phyloP scores from a whole-genome alignment of 306 rosid genomes.

The Amphicarpaea edgeworthii region DNA sequence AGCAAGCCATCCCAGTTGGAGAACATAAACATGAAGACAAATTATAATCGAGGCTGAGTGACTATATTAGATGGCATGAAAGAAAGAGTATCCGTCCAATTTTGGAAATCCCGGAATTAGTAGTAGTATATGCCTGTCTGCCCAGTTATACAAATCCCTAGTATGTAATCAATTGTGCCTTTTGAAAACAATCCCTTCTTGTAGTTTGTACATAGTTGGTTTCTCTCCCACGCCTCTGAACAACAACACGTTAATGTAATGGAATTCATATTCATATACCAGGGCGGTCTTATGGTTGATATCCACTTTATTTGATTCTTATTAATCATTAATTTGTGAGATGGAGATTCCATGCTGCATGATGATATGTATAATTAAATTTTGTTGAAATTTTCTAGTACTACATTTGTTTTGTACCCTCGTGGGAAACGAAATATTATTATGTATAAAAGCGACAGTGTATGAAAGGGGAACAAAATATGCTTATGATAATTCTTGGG shows the following conservation, averaged over 20 bases:
- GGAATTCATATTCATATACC: slow-evolving; percentile 47
- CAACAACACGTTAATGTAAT: slow-evolving; percentile 54
- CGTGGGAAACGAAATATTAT: background rate
- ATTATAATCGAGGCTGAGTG: slow-evolving; percentile 25
- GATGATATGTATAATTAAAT: background rate
- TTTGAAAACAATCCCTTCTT: slow-evolving; percentile 39
- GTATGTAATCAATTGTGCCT: slow-evolving; percentile 48
- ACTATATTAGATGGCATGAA: slow-evolving; percentile 47
- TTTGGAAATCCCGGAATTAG: slow-evolving; percentile 60
- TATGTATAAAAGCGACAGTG: background rate
- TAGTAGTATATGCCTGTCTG: slow-evolving; percentile 34
- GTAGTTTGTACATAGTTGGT: slow-evolving; percentile 48
- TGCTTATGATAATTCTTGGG: background rate
- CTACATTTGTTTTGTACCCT: background rate
- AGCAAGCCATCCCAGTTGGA: slow-evolving; percentile 48
- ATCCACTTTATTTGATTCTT: slow-evolving; percentile 28
- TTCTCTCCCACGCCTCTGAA: slow-evolving; percentile 5
- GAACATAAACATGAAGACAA: slow-evolving; percentile 45
- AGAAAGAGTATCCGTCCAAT: slow-evolving; percentile 50
- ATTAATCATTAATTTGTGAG: slow-evolving; percentile 12
- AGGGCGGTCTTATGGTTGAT: slow-evolving; percentile 42
- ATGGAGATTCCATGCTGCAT: slow-evolving; percentile 8
- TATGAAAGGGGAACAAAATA: background rate
- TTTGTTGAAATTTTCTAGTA: background rate
- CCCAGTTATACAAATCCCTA: slow-evolving; percentile 42